These are phyloP conservation scores for Penicillium waksmanii DNA, from an alignment of 495 filamentous ascomycete species.

Conservation along the genomic window DNA sequence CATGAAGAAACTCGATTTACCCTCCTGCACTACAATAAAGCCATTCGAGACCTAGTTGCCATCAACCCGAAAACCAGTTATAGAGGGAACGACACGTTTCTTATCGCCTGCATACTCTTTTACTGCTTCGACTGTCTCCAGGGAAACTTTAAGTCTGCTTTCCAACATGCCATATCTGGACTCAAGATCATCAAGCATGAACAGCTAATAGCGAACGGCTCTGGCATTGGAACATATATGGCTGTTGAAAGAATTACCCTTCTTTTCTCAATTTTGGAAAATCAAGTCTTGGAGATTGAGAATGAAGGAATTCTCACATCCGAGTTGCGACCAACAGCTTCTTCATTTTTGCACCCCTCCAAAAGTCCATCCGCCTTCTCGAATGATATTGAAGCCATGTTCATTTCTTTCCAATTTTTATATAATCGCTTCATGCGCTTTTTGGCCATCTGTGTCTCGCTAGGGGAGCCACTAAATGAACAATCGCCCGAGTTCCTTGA, in stretches of 20 bases:
- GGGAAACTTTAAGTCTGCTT: conserved; percentile 46
- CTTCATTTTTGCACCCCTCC: background rate
- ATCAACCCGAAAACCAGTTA: conserved; percentile 6
- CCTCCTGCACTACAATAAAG: conserved; percentile 57
- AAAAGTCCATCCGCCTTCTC: conserved; percentile 1
- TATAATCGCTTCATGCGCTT: conserved; percentile 18
- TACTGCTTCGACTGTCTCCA: conserved; percentile 59
- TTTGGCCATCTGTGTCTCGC: conserved; percentile 6
- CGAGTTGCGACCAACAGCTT: conserved; percentile 10
- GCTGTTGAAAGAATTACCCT: conserved; percentile 11
- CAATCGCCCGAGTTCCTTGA: conserved; percentile 9
- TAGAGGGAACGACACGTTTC: conserved; percentile 37
- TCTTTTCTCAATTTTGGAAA: conserved; percentile 21
- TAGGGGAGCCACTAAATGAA: background rate
- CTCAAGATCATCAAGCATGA: conserved; percentile 32
- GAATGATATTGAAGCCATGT: conserved; percentile 5
- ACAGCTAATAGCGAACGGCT: background rate
- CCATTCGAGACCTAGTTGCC: conserved; percentile 41
- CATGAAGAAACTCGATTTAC: conserved; percentile 34
- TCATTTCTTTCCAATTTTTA: conserved; percentile 11
- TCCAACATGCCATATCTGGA: conserved; percentile 51
- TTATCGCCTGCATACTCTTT: conserved; percentile 61
- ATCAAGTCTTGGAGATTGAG: conserved; percentile 23
- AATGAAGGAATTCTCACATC: conserved; percentile 7
- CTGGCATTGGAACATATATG: conserved; percentile 11